A percentile compares a stretch with the other conserved stretches of the same genome.
These are phyloP conservation scores for Phytophthora ramorum DNA, from an alignment of 352 stramenopile genomes.

Conservation along the genomic window DNA sequence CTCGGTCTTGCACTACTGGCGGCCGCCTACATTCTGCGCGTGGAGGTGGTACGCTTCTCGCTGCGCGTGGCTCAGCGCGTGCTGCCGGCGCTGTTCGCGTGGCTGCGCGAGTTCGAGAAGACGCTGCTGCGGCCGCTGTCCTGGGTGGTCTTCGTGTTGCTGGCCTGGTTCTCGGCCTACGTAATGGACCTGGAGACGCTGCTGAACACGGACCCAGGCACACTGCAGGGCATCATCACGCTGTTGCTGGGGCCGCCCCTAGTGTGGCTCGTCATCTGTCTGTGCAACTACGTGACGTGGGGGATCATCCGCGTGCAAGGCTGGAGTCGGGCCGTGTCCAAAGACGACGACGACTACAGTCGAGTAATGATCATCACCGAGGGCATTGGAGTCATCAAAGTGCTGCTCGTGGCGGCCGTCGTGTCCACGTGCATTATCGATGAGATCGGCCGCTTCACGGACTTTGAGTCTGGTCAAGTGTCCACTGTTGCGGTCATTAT, in stretches of 20 bases:
- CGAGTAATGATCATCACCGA: constrained; percentile 89
- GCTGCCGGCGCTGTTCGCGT: constrained; percentile 64
- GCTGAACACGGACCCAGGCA: constrained; percentile 48
- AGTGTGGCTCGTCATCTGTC: constrained; percentile 81
- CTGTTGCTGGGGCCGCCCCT: constrained; percentile 76
- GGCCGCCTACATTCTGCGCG: constrained; percentile 72
- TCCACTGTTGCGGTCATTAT: constrained; percentile 81
- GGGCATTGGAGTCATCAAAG: constrained; percentile 86
- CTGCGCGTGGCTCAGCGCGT: constrained; percentile 70
- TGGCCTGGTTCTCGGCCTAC: constrained; percentile 71
- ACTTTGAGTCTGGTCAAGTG: constrained; percentile 85
- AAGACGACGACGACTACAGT: constrained; percentile 87
- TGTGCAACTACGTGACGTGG: constrained; percentile 88
- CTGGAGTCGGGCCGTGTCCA: constrained; percentile 73
- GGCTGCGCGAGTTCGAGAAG: constrained; percentile 88
- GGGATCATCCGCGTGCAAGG: constrained; percentile 83
- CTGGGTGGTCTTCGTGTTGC: constrained; percentile 84
- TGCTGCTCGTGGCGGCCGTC: constrained; percentile 81
- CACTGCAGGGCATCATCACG: constrained; percentile 60
- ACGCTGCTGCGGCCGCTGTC: constrained; percentile 76
- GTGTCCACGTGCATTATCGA: constrained; percentile 88
- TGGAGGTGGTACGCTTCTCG: constrained; percentile 81
- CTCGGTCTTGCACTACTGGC: constrained; percentile 75
- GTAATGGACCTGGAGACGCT: constrained; percentile 68
- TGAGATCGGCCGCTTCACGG: constrained; percentile 77